A percentile compares a stretch with the other conserved stretches of the same genome.
phyloP scores from a whole-genome alignment of 306 rosid genomes.

The Prunus mira region DNA sequence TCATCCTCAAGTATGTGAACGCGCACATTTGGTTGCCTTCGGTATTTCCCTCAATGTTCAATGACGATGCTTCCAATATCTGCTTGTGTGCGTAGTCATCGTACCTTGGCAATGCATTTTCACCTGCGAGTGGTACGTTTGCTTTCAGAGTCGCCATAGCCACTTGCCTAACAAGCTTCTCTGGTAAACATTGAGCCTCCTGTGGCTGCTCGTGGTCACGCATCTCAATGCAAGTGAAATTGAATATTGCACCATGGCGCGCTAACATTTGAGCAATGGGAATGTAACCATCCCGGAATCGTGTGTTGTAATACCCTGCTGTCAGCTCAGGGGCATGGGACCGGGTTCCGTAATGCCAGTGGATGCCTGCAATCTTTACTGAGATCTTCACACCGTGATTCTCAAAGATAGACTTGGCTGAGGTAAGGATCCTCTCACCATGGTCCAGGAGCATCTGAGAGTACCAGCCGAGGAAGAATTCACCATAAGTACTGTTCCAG shows the following conservation, averaged over 20 bases:
- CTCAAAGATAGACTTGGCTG: conserved; percentile 62
- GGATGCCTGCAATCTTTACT: conserved; percentile 87
- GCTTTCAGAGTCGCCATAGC: conserved; percentile 71
- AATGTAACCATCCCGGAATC: conserved; percentile 72
- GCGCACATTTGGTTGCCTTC: conserved; percentile 66
- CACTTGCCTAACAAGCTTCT: conserved; percentile 87
- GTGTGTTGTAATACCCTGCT: conserved; percentile 95
- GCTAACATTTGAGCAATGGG: conserved; percentile 93
- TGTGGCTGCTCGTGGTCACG: conserved; percentile 91
- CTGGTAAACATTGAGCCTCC: conserved; percentile 80
- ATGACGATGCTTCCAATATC: conserved; percentile 57
- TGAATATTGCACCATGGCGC: conserved; percentile 86
- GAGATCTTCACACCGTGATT: conserved; percentile 68
- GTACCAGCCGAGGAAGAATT: conserved; percentile 90
- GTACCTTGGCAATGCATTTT: conserved; percentile 77
- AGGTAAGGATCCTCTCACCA: conserved; percentile 80
- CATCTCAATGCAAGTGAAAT: conserved; percentile 96
- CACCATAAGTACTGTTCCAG: conserved; percentile 65
- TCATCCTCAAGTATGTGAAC: conserved; percentile 94
- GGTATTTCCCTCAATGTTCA: conserved; percentile 46
- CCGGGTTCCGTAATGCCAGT: conserved; percentile 95
- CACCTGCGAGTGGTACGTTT: conserved; percentile 76
- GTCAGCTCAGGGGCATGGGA: conserved; percentile 99
- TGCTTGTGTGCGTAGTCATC: conserved; percentile 70
- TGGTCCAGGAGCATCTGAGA: conserved; percentile 79